Evolutionary conservation across 176 grass and related monocot genomes (phyloP).

Genomic region (Tillandsia leiboldiana): DNA sequence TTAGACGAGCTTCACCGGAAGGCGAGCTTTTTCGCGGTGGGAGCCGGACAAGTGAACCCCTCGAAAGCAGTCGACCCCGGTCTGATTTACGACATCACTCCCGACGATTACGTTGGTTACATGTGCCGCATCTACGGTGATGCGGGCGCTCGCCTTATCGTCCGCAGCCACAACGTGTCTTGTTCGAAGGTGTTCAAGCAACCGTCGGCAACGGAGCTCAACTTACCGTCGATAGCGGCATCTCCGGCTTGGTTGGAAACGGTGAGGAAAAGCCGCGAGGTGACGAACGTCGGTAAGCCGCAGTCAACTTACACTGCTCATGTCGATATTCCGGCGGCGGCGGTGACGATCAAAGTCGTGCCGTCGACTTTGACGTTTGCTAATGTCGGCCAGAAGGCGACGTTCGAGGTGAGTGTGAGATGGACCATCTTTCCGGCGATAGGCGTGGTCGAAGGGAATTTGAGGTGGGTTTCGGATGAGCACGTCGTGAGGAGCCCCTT

Average conservation of each 20-base stretch:
- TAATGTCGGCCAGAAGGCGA: conserved; percentile 18
- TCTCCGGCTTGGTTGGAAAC: background rate
- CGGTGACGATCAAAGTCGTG: conserved; percentile 6
- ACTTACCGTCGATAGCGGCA: conserved; percentile 28
- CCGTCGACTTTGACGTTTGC: conserved; percentile 34
- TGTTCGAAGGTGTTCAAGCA: background rate
- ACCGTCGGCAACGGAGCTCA: conserved; percentile 26
- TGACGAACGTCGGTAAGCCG: conserved; percentile 27
- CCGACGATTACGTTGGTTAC: conserved; percentile 20
- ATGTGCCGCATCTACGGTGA: conserved; percentile 22
- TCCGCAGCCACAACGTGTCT: conserved; percentile 3
- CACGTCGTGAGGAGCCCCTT: conserved; percentile 36
- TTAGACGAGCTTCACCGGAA: conserved; percentile 11
- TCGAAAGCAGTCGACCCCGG: conserved; percentile 19
- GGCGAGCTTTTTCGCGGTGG: conserved; percentile 20
- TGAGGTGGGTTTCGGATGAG: conserved; percentile 22
- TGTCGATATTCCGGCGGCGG: conserved; percentile 21
- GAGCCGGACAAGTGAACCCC: conserved; percentile 35
- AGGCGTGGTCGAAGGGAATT: conserved; percentile 15
- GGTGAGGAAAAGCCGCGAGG: conserved; percentile 17
- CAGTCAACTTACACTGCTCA: conserved; percentile 9
- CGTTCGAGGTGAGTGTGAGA: conserved; percentile 22
- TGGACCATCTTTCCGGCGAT: conserved; percentile 4
- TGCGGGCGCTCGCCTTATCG: conserved; percentile 15
- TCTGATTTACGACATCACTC: conserved; percentile 26